Evolutionary conservation across 2,329 filamentous ascomycete species (phyloP).

Genomic region (Aspergillus melleus): DNA sequence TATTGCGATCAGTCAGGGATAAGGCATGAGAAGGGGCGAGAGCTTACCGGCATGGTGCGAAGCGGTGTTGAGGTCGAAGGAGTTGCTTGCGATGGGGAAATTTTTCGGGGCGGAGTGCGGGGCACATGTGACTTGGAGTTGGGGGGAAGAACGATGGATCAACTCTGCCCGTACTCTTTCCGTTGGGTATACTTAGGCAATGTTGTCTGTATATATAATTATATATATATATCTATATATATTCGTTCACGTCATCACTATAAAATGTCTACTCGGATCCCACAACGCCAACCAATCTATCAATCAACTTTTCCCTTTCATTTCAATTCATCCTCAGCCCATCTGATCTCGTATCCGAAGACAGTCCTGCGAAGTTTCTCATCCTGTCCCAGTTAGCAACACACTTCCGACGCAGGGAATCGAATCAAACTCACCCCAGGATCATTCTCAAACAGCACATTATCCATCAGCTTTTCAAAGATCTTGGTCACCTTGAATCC

Average conservation of each 20-base stretch:
- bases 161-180: not conserved
- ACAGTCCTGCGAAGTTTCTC: constrained; percentile 78
- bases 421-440: constrained; percentile 59
- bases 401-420: not conserved
- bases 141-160: not conserved
- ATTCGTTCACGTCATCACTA: not conserved
- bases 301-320: not conserved
- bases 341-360: constrained; percentile 72
- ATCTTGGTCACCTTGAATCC: constrained; percentile 79
- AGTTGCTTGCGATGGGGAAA: not conserved
- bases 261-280: not conserved
- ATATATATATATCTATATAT: not conserved
- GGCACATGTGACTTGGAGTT: constrained; percentile 14
- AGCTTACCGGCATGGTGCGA: too few species aligned
- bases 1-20: too few species aligned
- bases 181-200: not conserved
- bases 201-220: not conserved
- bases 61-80: too few species aligned
- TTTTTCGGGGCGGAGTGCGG: constrained; percentile 14
- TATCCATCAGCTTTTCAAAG: constrained; percentile 77
- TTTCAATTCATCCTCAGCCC: constrained; percentile 48
- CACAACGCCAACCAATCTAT: not conserved
- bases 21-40: too few species aligned
- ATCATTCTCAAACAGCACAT: constrained; percentile 86
- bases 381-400: constrained; percentile 52